A percentile compares a stretch with the other conserved stretches of the same genome.
These are phyloP conservation scores for Mycena metata DNA, from an alignment of 768 basidiomycete species.

Conservation along the genomic window DNA sequence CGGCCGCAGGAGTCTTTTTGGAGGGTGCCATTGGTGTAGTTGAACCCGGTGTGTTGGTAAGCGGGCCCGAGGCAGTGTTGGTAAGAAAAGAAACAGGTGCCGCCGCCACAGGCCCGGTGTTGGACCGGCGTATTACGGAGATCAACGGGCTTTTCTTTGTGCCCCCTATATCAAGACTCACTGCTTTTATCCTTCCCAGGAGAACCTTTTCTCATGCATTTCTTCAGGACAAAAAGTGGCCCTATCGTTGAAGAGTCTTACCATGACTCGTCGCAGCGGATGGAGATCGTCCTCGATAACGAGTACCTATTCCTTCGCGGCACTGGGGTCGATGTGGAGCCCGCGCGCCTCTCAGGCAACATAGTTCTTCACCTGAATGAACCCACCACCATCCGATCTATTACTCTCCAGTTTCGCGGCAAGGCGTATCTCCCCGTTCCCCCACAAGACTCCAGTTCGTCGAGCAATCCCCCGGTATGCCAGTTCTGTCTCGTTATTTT, in stretches of 20 bases:
- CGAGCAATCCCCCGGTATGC: conserved; percentile 55
- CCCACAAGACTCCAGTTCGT: conserved; percentile 66
- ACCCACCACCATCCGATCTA: conserved; percentile 84
- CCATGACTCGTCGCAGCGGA: conserved; percentile 11
- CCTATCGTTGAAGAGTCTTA: conserved; percentile 1
- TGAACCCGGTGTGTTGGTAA: no score
- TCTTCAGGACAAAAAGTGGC: conserved; percentile 24
- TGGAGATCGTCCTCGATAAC: conserved; percentile 84
- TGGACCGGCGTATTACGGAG: no score
- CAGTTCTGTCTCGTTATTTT: no score
- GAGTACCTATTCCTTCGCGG: conserved; percentile 82
- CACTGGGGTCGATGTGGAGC: conserved; percentile 85
- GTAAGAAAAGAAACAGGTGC: no score
- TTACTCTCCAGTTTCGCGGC: conserved; percentile 86
- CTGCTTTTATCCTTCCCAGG: not conserved
- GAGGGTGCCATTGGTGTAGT: not conserved
- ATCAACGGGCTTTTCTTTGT: no score
- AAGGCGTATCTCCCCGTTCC: conserved; percentile 80
- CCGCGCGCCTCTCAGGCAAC: conserved; percentile 83
- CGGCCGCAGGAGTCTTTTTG: not conserved
- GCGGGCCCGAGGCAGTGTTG: no score
- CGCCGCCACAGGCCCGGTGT: no score
- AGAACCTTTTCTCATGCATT: conserved; percentile 18
- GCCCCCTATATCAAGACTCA: no score
- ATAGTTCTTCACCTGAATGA: conserved; percentile 85